Evolutionary conservation across 345 rosid genomes (phyloP), one percentile per base, ranked within the genome.

Genomic region (Sapria himalayana): DNA sequence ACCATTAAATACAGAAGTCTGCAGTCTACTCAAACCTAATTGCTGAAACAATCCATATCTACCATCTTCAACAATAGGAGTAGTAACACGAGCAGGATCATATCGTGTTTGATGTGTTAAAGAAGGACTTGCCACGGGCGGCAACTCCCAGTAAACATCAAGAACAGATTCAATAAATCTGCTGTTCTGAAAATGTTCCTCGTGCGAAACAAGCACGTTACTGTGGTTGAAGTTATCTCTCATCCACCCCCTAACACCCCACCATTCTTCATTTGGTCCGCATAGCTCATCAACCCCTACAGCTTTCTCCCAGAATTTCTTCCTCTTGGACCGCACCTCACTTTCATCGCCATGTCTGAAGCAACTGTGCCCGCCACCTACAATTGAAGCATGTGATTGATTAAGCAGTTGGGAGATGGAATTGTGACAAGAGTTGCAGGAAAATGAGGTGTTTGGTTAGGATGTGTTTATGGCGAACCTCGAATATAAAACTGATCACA

Each of bases 321-420:
- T 66, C 63, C 95, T 74, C 55, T 67, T 79, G 12, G 59, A 62
- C 64, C 99, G 62, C 35, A 80, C 54, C 58, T 93, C 67, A 11
- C 84, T 81, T 70, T 91, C 99, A 43, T 84, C 99, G 15, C 99
- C 71, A 45, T 84, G 91, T 50, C 44, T 61, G 47, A 79, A 80
- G 71, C 99, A 91, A 63, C 92, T 84, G 49, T 91, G 99, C 10
- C 99, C 99, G 16, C 99, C 99, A 37, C 99, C 99, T 91, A 42
- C 14, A 34, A 14, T 12, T 10, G 12, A 37, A 34, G 34, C 5
- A 45, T n/a, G n/a, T n/a, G n/a, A n/a, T n/a, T n/a, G n/a, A n/a
- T n/a, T n/a, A n/a, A n/a, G n/a, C n/a, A n/a, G n/a, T n/a, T n/a
- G n/a, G n/a, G n/a, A n/a, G n/a, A n/a, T n/a, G n/a, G n/a, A n/a